Evolutionary conservation across 1,284 basidiomycete genomes (phyloP).

Genomic region (Chondrostereum purpureum): DNA sequence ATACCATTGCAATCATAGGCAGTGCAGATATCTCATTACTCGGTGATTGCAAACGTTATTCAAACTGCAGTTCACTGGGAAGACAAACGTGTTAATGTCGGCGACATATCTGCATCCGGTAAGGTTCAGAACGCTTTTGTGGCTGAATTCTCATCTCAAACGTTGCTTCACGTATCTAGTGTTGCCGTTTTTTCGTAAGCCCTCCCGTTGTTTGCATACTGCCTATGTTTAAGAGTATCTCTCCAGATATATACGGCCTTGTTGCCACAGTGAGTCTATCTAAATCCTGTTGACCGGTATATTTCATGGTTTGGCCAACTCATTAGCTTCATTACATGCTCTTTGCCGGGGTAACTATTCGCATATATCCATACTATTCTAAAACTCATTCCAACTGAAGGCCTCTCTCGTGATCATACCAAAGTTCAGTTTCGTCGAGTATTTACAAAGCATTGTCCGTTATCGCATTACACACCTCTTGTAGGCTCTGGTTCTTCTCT

Average conservation of each 20-base stretch:
- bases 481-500: slow-evolving; percentile 21
- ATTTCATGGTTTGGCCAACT: too few species aligned
- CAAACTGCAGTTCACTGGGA: slow-evolving; percentile 50
- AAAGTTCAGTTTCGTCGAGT: slow-evolving; percentile 36
- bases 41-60: slow-evolving; percentile 60
- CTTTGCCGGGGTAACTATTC: slow-evolving; percentile 34
- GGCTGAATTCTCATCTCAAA: not conserved
- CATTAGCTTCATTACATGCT: slow-evolving; percentile 37
- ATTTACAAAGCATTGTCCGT: slow-evolving; percentile 30
- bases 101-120: slow-evolving; percentile 57
- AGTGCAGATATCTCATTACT: slow-evolving; percentile 62
- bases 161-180: slow-evolving; percentile 5
- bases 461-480: slow-evolving; percentile 32
- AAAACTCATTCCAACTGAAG: slow-evolving; percentile 16
- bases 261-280: slow-evolving; percentile 32
- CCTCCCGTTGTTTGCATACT: slow-evolving; percentile 32
- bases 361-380: not conserved
- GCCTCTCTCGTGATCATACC: slow-evolving; percentile 36
- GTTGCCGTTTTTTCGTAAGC: slow-evolving; percentile 21
- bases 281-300: not conserved
- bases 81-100: slow-evolving; percentile 27
- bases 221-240: slow-evolving; percentile 3
- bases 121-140: slow-evolving; percentile 10
- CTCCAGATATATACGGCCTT: slow-evolving; percentile 41
- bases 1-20: slow-evolving; percentile 35